phyloP scores from a whole-genome alignment of 2,329 filamentous ascomycete species.

The Phialemoniopsis sp. region DNA sequence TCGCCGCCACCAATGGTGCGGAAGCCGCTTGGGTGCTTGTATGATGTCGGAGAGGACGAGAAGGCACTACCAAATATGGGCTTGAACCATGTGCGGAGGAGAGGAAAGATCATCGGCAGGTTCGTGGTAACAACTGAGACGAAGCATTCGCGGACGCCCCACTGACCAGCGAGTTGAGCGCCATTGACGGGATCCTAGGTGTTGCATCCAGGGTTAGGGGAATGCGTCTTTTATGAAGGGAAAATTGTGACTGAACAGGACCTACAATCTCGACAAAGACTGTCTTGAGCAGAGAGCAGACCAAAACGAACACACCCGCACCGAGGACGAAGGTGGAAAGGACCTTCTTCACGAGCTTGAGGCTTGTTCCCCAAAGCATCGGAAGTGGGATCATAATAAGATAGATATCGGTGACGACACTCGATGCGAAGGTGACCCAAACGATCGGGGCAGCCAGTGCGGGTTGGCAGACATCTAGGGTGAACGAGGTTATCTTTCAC shows the following conservation, averaged over 20 bases:
- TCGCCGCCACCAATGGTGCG: slow-evolving; percentile 34
- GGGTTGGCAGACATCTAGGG: slow-evolving; percentile 38
- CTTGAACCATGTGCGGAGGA: slow-evolving; percentile 29
- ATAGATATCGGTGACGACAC: slow-evolving; percentile 47
- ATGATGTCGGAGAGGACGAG: slow-evolving; percentile 29
- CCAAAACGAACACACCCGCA: slow-evolving; percentile 27
- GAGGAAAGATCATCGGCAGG: slow-evolving; percentile 34
- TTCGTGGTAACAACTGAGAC: slow-evolving; percentile 32
- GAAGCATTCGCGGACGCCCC: slow-evolving; percentile 32
- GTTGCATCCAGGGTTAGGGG: background rate
- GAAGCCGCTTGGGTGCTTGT: slow-evolving; percentile 26
- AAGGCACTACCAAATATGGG: slow-evolving; percentile 30
- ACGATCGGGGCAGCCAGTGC: slow-evolving; percentile 41
- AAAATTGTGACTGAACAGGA: no score
- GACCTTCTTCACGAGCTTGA: slow-evolving; percentile 25
- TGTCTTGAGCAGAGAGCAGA: slow-evolving; percentile 26
- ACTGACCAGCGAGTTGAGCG: slow-evolving; percentile 24
- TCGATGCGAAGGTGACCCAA: slow-evolving; percentile 43
- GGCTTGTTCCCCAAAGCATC: slow-evolving; percentile 28
- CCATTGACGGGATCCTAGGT: slow-evolving; percentile 23
- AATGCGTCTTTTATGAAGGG: background rate
- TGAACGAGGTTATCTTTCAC: slow-evolving; percentile 6
- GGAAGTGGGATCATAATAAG: slow-evolving; percentile 49
- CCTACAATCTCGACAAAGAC: slow-evolving; percentile 24
- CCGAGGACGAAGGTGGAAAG: slow-evolving; percentile 25